Conservation (phyloP, 176 grass and related monocot genomes). For the Rhynchospora breviuscula region DNA sequence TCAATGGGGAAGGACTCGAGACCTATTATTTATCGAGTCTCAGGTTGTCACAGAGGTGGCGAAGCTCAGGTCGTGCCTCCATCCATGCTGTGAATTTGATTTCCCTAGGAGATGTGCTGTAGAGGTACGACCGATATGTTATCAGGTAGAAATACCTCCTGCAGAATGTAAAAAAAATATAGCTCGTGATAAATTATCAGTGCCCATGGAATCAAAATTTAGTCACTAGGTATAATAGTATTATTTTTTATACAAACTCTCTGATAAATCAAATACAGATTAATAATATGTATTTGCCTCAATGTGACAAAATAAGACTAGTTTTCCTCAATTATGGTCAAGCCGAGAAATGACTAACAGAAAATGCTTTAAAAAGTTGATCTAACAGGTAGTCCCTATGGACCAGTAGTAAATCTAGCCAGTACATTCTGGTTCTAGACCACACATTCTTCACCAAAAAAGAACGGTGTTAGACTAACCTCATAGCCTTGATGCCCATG, state of each 20-base stretch:
- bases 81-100: constrained; percentile 77
- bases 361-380: neutral
- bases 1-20: neutral
- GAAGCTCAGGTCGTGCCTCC: constrained; percentile 86
- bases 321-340: neutral
- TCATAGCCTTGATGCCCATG: constrained; percentile 95
- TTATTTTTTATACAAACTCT: neutral
- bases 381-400: neutral
- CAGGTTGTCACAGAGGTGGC: constrained; percentile 90
- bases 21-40: constrained; percentile 62
- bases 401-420: neutral
- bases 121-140: constrained; percentile 86
- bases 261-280: neutral
- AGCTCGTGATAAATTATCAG: neutral
- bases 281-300: neutral
- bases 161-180: constrained; percentile 28
- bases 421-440: neutral
- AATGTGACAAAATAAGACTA: neutral
- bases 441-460: neutral
- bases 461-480: constrained; percentile 39
- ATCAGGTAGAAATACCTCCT: constrained; percentile 96
- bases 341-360: neutral
- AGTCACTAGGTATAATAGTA: neutral
- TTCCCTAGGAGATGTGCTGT: constrained; percentile 44
- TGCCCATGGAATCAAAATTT: neutral